Conservation (phyloP, 495 filamentous ascomycete genomes). For the Elaphomyces granulatus region DNA sequence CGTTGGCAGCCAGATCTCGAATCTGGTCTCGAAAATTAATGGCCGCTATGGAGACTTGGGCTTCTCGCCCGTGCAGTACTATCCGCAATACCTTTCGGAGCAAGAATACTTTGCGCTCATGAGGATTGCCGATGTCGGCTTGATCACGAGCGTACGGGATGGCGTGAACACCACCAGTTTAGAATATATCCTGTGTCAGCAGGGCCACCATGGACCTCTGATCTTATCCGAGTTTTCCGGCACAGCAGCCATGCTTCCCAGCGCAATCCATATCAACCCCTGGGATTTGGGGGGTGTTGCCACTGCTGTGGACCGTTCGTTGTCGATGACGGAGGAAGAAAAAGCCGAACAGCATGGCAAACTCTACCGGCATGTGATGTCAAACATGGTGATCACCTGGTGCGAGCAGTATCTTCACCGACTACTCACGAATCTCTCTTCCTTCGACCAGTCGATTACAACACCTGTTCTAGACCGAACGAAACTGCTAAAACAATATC, state of each 20-base stretch:
- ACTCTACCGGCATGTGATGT: constrained; percentile 71
- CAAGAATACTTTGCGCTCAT: constrained; percentile 87
- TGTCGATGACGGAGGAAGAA: constrained; percentile 52
- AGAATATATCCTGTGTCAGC: constrained; percentile 86
- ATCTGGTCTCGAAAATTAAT: constrained; percentile 80
- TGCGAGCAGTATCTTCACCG: constrained; percentile 59
- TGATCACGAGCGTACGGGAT: constrained; percentile 86
- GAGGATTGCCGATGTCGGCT: constrained; percentile 69
- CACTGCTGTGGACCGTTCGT: constrained; percentile 58
- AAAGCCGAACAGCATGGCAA: constrained; percentile 36
- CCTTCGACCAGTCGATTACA: constrained; percentile 53
- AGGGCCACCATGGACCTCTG: constrained; percentile 64
- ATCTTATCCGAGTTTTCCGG: constrained; percentile 95
- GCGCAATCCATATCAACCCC: constrained; percentile 87
- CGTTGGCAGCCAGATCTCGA: constrained; percentile 69
- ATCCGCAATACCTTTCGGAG: constrained; percentile 72
- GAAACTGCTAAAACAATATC: constrained; percentile 54
- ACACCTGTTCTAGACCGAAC: constrained; percentile 69
- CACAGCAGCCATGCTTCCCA: constrained; percentile 69
- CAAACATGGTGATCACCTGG: constrained; percentile 72
- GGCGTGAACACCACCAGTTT: constrained; percentile 95
- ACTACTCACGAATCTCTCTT: constrained; percentile 62
- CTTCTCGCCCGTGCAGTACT: constrained; percentile 81
- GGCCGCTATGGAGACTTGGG: constrained; percentile 72
- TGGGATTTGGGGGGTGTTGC: constrained; percentile 79